Percentiles rank a stretch among this genome's conserved stretches.
phyloP scores from a whole-genome alignment of 257 asterid species.

The Solanum bulbocastanum region DNA sequence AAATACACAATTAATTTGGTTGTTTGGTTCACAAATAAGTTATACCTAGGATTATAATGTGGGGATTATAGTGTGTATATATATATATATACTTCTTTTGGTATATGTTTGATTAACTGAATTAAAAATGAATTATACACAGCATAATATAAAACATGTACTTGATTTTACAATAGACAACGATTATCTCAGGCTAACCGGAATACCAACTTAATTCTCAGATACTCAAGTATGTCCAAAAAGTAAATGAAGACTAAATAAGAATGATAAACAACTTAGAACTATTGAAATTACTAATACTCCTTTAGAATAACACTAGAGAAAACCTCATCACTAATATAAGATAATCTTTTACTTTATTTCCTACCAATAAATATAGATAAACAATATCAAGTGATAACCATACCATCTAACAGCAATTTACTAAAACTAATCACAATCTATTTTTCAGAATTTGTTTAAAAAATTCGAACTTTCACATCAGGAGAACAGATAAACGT shows the following conservation, averaged over 20 bases:
- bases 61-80: too few relatives aligned
- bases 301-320: neutral
- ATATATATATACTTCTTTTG: neutral
- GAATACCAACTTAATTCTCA: neutral
- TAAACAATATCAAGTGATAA: neutral
- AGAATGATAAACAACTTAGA: neutral
- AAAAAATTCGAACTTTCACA: neutral
- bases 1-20: neutral
- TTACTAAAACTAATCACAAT: neutral
- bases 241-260: neutral
- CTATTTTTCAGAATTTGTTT: neutral
- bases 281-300: neutral
- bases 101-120: neutral
- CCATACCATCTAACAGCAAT: neutral
- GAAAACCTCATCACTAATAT: neutral
- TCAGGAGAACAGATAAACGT: neutral
- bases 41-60: neutral
- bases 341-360: neutral
- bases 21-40: neutral
- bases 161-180: neutral
- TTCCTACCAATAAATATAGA: neutral
- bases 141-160: neutral
- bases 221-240: neutral
- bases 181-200: too few relatives aligned
- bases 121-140: too few relatives aligned